These are phyloP conservation scores for Citrus inodora DNA, from an alignment of 345 rosid species.

Conservation along the genomic window DNA sequence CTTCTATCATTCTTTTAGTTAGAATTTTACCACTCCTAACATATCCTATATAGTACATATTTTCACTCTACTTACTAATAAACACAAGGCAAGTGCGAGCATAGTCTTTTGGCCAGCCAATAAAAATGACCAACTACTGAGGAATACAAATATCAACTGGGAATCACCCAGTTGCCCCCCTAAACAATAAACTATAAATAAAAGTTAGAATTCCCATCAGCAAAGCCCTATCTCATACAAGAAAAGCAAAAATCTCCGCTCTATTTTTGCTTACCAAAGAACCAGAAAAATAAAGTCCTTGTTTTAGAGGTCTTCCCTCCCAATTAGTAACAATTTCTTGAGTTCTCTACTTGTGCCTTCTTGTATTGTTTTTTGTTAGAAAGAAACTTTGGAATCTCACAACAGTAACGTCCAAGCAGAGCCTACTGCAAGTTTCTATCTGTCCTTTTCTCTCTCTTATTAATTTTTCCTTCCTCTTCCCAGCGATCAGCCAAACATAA, in stretches of 20 bases:
- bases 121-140: background rate
- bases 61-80: background rate
- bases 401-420: constrained; percentile 17
- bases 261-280: background rate
- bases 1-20: background rate
- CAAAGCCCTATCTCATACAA: background rate
- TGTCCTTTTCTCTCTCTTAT: constrained; percentile 2
- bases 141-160: background rate
- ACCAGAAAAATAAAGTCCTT: background rate
- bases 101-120: background rate
- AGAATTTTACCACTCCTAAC: background rate
- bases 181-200: background rate
- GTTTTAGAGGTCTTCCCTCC: background rate
- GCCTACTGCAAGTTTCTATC: constrained; percentile 4
- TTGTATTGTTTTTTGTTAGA: background rate
- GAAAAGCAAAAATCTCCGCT: background rate
- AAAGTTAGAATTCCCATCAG: background rate
- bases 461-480: background rate
- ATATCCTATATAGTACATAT: background rate
- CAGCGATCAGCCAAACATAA: constrained; percentile 11
- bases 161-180: background rate
- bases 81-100: background rate
- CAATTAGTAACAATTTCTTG: constrained; percentile 2
- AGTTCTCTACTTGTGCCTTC: background rate
- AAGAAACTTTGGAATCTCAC: constrained; percentile 11